Percentiles rank a stretch among this genome's conserved stretches.
Conservation (phyloP, 305 asterid genomes). For the Andrographis paniculata region DNA sequence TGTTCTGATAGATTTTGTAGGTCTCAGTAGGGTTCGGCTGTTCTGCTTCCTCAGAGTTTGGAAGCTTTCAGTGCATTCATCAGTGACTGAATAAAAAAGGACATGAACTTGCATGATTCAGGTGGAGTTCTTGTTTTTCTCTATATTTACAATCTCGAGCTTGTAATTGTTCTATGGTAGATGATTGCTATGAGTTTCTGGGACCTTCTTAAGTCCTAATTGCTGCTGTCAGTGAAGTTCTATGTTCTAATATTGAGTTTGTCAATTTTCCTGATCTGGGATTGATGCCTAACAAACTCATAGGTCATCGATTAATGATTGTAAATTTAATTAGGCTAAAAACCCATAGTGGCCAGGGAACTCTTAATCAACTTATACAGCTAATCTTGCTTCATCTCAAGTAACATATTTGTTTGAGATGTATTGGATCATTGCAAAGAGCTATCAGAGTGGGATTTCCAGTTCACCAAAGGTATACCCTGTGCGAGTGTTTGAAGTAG, state of each 20-base stretch:
- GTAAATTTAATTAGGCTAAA: conserved; percentile 3
- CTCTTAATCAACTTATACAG: no score
- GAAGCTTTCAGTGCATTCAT: conserved; percentile 39
- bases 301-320: background rate
- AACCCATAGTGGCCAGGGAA: no score
- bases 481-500: no score
- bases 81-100: conserved; percentile 39
- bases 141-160: conserved; percentile 11
- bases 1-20: conserved; percentile 12
- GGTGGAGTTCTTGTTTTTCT: conserved; percentile 10
- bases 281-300: conserved; percentile 9
- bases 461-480: no score
- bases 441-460: no score
- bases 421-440: no score
- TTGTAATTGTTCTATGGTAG: conserved; percentile 6
- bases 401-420: background rate
- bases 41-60: no score
- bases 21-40: no score
- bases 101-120: conserved; percentile 30
- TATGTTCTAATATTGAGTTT: background rate
- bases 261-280: conserved; percentile 1
- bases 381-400: no score
- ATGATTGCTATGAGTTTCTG: conserved; percentile 2
- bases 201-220: background rate
- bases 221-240: background rate